Conservation (phyloP, 176 grass and related monocot genomes). For the Lolium rigidum region DNA sequence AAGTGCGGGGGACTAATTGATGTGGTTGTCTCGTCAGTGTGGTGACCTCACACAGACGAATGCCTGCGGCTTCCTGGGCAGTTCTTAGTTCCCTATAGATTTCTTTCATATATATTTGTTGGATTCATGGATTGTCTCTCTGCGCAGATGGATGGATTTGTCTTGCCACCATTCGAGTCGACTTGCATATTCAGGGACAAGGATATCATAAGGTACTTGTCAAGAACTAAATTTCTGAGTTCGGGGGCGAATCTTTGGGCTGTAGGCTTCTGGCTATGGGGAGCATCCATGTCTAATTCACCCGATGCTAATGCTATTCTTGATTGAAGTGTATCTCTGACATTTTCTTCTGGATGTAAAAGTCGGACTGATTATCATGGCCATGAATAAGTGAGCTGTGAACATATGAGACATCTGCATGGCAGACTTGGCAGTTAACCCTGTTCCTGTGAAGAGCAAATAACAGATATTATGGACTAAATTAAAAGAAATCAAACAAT, state of each 20-base stretch:
- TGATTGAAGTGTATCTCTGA: neutral
- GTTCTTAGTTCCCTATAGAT: neutral
- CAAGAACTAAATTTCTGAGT: slow-evolving; percentile 27
- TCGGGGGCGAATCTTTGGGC: slow-evolving; percentile 14
- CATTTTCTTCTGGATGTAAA: neutral
- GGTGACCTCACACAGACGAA: slow-evolving; percentile 1
- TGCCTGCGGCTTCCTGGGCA: slow-evolving; percentile 18
- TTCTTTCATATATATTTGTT: neutral
- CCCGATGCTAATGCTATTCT: neutral
- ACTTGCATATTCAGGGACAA: slow-evolving; percentile 84
- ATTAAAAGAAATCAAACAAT: neutral
- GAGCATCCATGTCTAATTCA: slow-evolving; percentile 14
- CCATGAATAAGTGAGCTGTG: neutral
- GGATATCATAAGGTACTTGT: slow-evolving; percentile 74
- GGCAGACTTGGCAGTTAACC: neutral
- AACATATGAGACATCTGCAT: slow-evolving; percentile 9
- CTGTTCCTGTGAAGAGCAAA: slow-evolving; percentile 7
- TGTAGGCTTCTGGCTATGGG: neutral
- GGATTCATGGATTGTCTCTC: slow-evolving; percentile 23
- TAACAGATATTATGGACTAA: neutral
- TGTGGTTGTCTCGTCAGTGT: neutral
- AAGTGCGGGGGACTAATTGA: neutral
- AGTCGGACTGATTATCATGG: neutral
- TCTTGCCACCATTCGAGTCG: slow-evolving; percentile 67
- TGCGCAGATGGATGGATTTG: slow-evolving; percentile 86